A percentile compares a stretch with the other conserved stretches of the same genome.
Evolutionary conservation across 2,329 filamentous ascomycete genomes (phyloP).

Genomic region (Truncatella angustata): DNA sequence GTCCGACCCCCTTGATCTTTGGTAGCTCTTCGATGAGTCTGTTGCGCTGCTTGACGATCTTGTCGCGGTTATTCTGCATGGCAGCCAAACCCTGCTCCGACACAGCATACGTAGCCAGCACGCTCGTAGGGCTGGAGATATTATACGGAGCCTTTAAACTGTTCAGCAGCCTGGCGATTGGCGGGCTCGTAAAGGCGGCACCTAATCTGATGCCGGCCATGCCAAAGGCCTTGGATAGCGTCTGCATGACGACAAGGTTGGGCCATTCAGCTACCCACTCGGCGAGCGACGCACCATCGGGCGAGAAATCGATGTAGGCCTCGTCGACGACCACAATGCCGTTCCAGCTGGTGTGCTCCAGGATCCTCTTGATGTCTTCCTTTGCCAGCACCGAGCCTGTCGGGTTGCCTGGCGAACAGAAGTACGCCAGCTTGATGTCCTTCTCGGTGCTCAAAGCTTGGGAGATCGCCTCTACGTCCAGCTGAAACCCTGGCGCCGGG

Average conservation of each 20-base stretch:
- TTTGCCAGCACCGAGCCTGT: slow-evolving; percentile 79
- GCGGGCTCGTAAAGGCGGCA: slow-evolving; percentile 73
- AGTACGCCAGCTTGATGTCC: slow-evolving; percentile 82
- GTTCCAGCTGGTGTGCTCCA: slow-evolving; percentile 91
- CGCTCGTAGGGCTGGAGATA: slow-evolving; percentile 82
- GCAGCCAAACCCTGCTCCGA: slow-evolving; percentile 63
- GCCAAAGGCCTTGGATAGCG: slow-evolving; percentile 95
- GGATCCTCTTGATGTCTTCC: slow-evolving; percentile 67
- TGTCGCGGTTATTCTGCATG: slow-evolving; percentile 70
- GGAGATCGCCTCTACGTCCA: slow-evolving; percentile 70
- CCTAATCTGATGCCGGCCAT: slow-evolving; percentile 91
- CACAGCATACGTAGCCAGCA: slow-evolving; percentile 74
- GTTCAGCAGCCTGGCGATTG: slow-evolving; percentile 80
- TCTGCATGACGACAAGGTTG: slow-evolving; percentile 97
- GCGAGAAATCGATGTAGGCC: slow-evolving; percentile 92
- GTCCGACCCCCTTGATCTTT: slow-evolving; percentile 72
- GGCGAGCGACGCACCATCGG: slow-evolving; percentile 74
- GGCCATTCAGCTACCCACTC: slow-evolving; percentile 92
- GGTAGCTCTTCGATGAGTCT: slow-evolving; percentile 73
- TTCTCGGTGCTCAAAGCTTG: slow-evolving; percentile 57
- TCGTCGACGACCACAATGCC: slow-evolving; percentile 88
- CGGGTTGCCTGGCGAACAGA: slow-evolving; percentile 94
- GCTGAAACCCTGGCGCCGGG: slow-evolving; percentile 66
- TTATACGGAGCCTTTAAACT: slow-evolving; percentile 96
- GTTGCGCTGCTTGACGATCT: slow-evolving; percentile 74